Evolutionary conservation across 345 rosid species (phyloP), one percentile per base, ranked within the genome.

Genomic region (Euphorbia pulcherrima): DNA sequence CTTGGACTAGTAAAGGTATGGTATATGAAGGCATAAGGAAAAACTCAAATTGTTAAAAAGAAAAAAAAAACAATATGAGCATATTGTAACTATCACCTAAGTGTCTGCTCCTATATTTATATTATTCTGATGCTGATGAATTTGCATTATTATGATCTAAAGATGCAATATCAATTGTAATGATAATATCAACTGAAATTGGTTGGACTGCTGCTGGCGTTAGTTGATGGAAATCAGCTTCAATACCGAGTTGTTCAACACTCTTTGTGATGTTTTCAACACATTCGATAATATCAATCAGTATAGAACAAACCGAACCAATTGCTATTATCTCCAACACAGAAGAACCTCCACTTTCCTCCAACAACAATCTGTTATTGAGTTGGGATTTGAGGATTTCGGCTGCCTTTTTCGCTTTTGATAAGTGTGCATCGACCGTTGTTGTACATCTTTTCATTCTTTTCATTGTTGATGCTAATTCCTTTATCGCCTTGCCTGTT

Each of bases 401-500:
- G 10, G 70, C 69, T 0, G 86, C 84, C 2, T 69, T 67, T 70
- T 66, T 78, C 37, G 89, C 73, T 8, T 80, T 81, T 20, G 75
- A 73, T 21, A 86, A 52, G 79, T 83, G 90, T 67, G 73, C 74
- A 41, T 41, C 47, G 16, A 79, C 73, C 5, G 75, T 64, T 51
- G 73, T 61, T 59, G 85, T 41, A 6, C 47, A 80, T 39, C n/a
- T 70, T 7, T 55, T 79, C 89, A 85, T 89, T 60, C 64, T 80
- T 75, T 70, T 79, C 50, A 83, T 50, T 26, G 89, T 78, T 33
- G 21, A 11, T 16, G 92, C 76, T 64, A 89, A 64, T 75, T 86
- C 88, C 72, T 81, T 85, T 47, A 87, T 55, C 46, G 90, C 86
- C 60, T 74, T 79, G 17, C 87, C 88, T 0, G 79, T 80, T 61